Evolutionary conservation across 2,329 filamentous ascomycete genomes (phyloP).

Genomic region (Chaetomiaceae sp.): DNA sequence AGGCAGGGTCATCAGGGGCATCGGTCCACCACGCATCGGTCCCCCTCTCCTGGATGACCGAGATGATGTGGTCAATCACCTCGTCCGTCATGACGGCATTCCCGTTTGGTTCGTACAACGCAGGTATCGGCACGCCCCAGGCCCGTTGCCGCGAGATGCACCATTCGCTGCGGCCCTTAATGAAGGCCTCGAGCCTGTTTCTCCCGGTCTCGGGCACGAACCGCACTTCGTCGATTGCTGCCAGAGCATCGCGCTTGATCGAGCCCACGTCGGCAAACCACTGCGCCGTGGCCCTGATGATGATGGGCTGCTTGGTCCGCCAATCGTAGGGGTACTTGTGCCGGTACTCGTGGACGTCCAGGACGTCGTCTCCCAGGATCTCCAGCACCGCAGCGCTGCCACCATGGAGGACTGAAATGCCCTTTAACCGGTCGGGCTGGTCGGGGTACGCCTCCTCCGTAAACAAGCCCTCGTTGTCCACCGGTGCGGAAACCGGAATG

Average conservation of each 20-base stretch:
- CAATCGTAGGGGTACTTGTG: conserved; percentile 99
- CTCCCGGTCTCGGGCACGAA: conserved; percentile 76
- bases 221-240: conserved; percentile 63
- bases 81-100: conserved; percentile 74
- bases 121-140: conserved; percentile 96
- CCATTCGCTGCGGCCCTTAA: conserved; percentile 88
- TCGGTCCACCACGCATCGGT: conserved; percentile 97
- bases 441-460: conserved; percentile 74
- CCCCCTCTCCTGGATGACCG: conserved; percentile 69
- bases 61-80: conserved; percentile 80
- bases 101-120: conserved; percentile 69
- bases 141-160: conserved; percentile 94
- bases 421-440: conserved; percentile 60
- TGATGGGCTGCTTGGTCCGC: conserved; percentile 89
- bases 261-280: conserved; percentile 93
- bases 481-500: conserved; percentile 73
- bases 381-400: conserved; percentile 67
- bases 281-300: conserved; percentile 87
- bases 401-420: conserved; percentile 65
- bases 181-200: conserved; percentile 74
- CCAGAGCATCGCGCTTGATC: conserved; percentile 71
- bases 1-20: conserved; percentile 65
- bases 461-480: conserved; percentile 77
- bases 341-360: conserved; percentile 65
- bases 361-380: conserved; percentile 60